Conservation (phyloP, 139 green algal species). For the Chlamydomonas incerta region DNA sequence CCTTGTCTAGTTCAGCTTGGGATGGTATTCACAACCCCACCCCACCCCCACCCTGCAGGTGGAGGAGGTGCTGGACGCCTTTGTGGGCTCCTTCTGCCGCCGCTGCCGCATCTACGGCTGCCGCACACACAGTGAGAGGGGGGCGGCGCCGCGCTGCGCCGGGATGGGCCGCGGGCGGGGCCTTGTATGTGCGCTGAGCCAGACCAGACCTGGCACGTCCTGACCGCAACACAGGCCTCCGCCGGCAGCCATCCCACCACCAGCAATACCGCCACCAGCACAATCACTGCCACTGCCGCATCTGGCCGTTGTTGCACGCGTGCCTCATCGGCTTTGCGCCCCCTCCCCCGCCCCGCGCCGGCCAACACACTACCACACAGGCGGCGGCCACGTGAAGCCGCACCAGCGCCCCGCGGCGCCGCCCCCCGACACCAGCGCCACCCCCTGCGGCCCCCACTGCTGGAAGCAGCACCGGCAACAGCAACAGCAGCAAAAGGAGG, state of each 20-base stretch:
- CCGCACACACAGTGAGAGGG: conserved; percentile 54
- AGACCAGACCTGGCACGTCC: no score
- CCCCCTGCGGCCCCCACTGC: conserved; percentile 54
- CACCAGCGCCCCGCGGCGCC: conserved; percentile 22
- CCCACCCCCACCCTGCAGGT: no score
- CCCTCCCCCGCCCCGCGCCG: no score
- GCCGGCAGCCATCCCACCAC: no score
- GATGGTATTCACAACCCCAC: no score
- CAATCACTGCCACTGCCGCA: no score
- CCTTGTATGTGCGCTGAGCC: not conserved
- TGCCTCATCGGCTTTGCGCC: no score
- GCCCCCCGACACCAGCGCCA: not conserved
- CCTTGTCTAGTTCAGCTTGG: no score
- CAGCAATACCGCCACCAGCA: no score
- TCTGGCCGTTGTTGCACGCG: no score
- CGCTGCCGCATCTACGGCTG: conserved; percentile 75
- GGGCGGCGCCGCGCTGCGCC: not conserved
- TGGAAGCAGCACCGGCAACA: conserved; percentile 19
- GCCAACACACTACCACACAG: not conserved
- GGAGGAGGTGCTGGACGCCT: conserved; percentile 33
- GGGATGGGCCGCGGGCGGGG: not conserved
- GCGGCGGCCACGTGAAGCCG: conserved; percentile 43
- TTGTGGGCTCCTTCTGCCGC: conserved; percentile 65
- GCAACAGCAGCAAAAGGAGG: not conserved
- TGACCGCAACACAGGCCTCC: no score